phyloP scores from a whole-genome alignment of 1,139 yeast genomes.

The Blastobotrys buckinghamii region DNA sequence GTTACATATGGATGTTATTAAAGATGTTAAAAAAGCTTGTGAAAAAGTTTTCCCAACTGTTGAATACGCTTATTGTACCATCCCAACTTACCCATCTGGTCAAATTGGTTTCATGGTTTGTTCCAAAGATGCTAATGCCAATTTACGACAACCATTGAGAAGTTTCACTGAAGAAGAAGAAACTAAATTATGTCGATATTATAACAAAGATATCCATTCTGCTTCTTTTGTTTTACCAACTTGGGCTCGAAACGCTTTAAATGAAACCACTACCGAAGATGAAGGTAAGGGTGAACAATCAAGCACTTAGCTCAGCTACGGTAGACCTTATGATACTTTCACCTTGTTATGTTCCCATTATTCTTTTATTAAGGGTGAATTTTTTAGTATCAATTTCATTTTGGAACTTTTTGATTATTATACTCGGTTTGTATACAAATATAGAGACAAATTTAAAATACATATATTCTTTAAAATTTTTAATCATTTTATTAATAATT shows the following conservation, averaged over 20 bases:
- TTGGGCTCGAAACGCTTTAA: slow-evolving; percentile 56
- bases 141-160: slow-evolving; percentile 55
- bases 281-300: neutral
- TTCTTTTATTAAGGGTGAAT: neutral
- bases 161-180: slow-evolving; percentile 45
- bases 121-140: slow-evolving; percentile 49
- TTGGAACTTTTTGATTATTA: no score
- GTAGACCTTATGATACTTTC: neutral
- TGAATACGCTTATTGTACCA: slow-evolving; percentile 78
- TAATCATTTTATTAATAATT: no score
- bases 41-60: slow-evolving; percentile 69
- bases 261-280: slow-evolving; percentile 6
- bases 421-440: no score
- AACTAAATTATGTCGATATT: slow-evolving; percentile 55
- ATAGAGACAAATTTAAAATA: no score
- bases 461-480: no score
- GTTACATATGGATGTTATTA: slow-evolving; percentile 70
- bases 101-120: slow-evolving; percentile 87
- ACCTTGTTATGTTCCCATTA: neutral
- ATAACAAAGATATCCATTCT: slow-evolving; percentile 63
- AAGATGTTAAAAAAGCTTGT: slow-evolving; percentile 55
- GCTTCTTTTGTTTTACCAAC: slow-evolving; percentile 84
- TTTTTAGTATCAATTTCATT: no score
- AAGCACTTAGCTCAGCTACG: neutral
- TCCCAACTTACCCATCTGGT: slow-evolving; percentile 96